These are phyloP conservation scores for Serpula lacrymans DNA, from an alignment of 768 basidiomycete species.

Conservation along the genomic window DNA sequence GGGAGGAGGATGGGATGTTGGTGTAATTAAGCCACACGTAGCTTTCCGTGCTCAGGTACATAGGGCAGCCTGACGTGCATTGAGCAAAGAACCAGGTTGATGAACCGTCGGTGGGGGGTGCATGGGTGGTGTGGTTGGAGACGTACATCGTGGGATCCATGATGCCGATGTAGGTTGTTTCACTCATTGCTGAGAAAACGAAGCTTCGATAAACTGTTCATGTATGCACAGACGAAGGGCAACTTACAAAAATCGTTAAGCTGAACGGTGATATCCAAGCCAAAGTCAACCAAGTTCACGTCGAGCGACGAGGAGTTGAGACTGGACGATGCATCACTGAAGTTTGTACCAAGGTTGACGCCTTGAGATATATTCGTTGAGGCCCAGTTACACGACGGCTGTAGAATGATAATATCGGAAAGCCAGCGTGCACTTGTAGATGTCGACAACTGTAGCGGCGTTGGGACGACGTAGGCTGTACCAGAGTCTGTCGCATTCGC, in stretches of 20 bases:
- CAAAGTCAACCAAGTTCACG: constrained; percentile 7
- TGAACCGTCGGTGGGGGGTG: constrained; percentile 16
- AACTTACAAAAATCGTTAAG: constrained; percentile 6
- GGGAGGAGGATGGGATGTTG: constrained; percentile 7
- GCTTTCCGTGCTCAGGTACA: not conserved
- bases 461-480: constrained; percentile 15
- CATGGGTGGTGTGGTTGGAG: constrained; percentile 20
- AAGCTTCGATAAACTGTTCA: not conserved
- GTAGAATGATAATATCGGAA: constrained; percentile 22
- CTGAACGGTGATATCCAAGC: constrained; percentile 15
- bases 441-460: constrained; percentile 13
- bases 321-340: not conserved
- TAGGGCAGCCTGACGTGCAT: constrained; percentile 18
- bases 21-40: constrained; percentile 11
- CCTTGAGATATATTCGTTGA: constrained; percentile 20
- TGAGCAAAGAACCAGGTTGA: constrained; percentile 17
- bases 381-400: constrained; percentile 25
- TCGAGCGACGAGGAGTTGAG: too few species aligned
- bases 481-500: constrained; percentile 11
- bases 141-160: constrained; percentile 8
- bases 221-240: not conserved
- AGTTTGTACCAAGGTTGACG: constrained; percentile 11
- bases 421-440: constrained; percentile 23
- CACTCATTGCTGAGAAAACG: not conserved
- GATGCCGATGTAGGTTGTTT: constrained; percentile 4